Evolutionary conservation across 352 stramenopile species (phyloP).

Genomic region (Thalassiosira mediterranea): DNA sequence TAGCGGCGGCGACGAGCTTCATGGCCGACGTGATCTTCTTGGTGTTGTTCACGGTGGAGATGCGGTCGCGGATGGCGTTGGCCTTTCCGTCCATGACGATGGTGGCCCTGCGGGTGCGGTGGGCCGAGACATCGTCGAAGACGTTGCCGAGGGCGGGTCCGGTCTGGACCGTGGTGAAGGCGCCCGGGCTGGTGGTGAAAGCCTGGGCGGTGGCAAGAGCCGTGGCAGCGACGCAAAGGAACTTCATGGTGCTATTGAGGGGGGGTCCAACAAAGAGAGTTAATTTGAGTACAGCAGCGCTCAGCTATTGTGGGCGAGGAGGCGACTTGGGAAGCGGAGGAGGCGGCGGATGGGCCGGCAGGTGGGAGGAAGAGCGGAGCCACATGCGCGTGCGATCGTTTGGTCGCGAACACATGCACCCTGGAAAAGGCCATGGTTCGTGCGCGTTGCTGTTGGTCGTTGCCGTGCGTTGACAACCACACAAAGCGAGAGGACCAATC

Average conservation of each 20-base stretch:
- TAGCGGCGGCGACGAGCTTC: slow-evolving; percentile 89
- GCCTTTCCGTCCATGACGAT: slow-evolving; percentile 83
- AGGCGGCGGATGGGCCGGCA: no score
- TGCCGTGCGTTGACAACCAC: no score
- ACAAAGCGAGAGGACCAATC: no score
- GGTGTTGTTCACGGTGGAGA: slow-evolving; percentile 86
- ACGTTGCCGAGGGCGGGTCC: slow-evolving; percentile 50
- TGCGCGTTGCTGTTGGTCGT: no score
- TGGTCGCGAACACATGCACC: no score
- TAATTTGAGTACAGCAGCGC: no score
- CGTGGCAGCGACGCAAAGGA: slow-evolving; percentile 62
- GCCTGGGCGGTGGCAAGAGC: slow-evolving; percentile 64
- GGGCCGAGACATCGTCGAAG: slow-evolving; percentile 40
- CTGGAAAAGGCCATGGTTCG: no score
- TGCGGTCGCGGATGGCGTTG: slow-evolving; percentile 84
- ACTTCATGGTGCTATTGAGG: slow-evolving; percentile 84
- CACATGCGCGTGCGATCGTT: no score
- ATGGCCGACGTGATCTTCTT: slow-evolving; percentile 90
- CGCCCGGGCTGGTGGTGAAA: slow-evolving; percentile 52
- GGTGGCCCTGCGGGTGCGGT: slow-evolving; percentile 66
- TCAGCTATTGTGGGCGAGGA: no score
- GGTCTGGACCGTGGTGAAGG: slow-evolving; percentile 38
- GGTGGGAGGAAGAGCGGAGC: no score
- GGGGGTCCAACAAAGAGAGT: no score
- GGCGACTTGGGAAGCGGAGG: no score